phyloP scores from a whole-genome alignment of 306 rosid genomes.

The Vicia sativa region DNA sequence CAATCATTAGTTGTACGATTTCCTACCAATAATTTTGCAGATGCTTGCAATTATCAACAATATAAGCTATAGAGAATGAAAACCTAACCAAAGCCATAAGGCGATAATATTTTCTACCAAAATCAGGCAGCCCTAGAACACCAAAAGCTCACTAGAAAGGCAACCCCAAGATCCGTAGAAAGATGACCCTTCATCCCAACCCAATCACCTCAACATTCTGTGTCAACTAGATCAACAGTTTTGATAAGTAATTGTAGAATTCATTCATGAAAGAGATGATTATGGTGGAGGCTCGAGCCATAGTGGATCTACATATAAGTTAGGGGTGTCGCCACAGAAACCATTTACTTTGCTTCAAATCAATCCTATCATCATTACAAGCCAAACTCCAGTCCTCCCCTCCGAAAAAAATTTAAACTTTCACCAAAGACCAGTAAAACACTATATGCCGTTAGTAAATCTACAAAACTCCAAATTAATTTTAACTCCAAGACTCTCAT shows the following conservation, averaged over 20 bases:
- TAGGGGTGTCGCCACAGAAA: neutral
- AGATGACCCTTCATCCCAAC: neutral
- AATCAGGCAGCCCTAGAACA: neutral
- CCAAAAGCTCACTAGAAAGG: neutral
- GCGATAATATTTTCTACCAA: neutral
- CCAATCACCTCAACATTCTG: neutral
- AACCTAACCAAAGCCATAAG: neutral
- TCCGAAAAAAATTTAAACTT: too few species aligned
- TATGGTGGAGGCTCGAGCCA: neutral
- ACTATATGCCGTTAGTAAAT: neutral
- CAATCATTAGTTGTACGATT: too few species aligned
- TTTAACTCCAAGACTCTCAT: neutral
- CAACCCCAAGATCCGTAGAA: neutral
- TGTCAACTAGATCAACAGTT: conserved; percentile 9
- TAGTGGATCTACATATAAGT: neutral
- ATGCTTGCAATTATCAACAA: too few species aligned
- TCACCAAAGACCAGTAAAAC: conserved; percentile 6
- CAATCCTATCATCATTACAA: neutral
- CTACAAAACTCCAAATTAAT: neutral
- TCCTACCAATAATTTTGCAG: too few species aligned
- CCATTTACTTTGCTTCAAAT: neutral
- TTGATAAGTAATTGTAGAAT: neutral
- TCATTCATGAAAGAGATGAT: neutral
- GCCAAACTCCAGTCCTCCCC: neutral
- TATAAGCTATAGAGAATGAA: neutral